Percentiles rank a stretch among this genome's conserved stretches.
These are phyloP conservation scores for Sabuloglossum arenarium DNA, from an alignment of 495 filamentous ascomycete species.

Conservation along the genomic window DNA sequence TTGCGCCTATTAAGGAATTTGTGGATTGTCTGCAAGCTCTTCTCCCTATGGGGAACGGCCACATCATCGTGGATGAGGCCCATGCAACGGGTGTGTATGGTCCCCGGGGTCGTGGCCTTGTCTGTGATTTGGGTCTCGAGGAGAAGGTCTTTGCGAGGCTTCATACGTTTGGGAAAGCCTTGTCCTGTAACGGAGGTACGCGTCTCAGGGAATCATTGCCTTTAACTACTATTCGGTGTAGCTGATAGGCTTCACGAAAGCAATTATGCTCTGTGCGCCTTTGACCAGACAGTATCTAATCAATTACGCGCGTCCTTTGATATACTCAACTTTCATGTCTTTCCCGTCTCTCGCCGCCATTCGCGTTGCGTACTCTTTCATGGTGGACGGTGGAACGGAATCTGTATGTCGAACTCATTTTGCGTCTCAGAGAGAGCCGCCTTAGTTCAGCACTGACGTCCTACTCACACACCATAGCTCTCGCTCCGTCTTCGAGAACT, in stretches of 20 bases:
- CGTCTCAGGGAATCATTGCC: slow-evolving; percentile 4
- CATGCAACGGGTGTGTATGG: slow-evolving; percentile 54
- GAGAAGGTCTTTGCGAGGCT: slow-evolving; percentile 43
- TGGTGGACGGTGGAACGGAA: slow-evolving; percentile 23
- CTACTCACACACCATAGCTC: slow-evolving; percentile 1
- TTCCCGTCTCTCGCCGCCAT: slow-evolving; percentile 32
- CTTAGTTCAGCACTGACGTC: not conserved
- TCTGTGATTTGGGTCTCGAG: slow-evolving; percentile 45
- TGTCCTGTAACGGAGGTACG: slow-evolving; percentile 52
- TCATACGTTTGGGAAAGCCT: slow-evolving; percentile 59
- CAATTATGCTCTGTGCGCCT: slow-evolving; percentile 18
- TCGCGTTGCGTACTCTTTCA: slow-evolving; percentile 24
- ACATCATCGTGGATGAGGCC: slow-evolving; percentile 63
- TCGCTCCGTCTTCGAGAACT: slow-evolving; percentile 5
- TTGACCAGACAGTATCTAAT: slow-evolving; percentile 32
- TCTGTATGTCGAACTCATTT: slow-evolving; percentile 9
- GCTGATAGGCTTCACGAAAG: not conserved
- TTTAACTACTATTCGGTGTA: slow-evolving; percentile 9
- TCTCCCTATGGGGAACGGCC: slow-evolving; percentile 35
- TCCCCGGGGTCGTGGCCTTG: slow-evolving; percentile 38
- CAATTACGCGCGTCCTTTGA: slow-evolving; percentile 39
- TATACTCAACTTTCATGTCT: slow-evolving; percentile 38
- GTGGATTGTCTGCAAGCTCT: slow-evolving; percentile 31
- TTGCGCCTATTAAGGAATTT: slow-evolving; percentile 39
- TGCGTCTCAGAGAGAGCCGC: too few species aligned